Conservation (phyloP, 257 asterid species). For the Fraxinus quadrangulata region DNA sequence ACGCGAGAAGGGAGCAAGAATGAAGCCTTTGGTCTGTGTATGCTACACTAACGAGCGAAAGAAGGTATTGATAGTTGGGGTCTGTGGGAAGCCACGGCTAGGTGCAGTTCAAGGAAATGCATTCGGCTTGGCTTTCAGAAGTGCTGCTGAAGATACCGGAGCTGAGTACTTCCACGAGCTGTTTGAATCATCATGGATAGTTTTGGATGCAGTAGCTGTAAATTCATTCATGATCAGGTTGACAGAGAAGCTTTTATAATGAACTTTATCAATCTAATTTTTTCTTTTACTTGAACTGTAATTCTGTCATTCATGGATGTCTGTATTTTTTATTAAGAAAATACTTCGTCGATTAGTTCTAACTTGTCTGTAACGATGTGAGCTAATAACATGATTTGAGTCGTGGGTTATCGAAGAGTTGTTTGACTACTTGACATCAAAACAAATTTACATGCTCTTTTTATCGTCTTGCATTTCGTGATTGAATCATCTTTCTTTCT, state of each 20-base stretch:
- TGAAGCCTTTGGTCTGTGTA: constrained; percentile 92
- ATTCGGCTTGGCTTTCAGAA: constrained; percentile 87
- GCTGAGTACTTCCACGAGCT: constrained; percentile 95
- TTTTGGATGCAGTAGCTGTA: constrained; percentile 77
- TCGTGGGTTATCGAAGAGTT: background rate
- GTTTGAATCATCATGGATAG: constrained; percentile 94
- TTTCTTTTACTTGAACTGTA: constrained; percentile 28
- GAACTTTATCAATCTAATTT: constrained; percentile 21
- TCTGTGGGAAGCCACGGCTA: constrained; percentile 93
- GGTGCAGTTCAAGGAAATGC: constrained; percentile 97
- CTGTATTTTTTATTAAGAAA: constrained; percentile 25
- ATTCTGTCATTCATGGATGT: constrained; percentile 36
- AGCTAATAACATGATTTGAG: background rate
- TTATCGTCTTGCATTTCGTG: no score
- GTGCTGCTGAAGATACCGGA: constrained; percentile 90
- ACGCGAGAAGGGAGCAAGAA: constrained; percentile 95
- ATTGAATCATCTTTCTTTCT: no score
- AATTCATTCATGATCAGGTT: constrained; percentile 94
- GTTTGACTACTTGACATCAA: background rate
- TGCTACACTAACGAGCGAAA: constrained; percentile 66
- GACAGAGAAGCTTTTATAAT: constrained; percentile 77
- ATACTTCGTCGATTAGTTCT: constrained; percentile 24
- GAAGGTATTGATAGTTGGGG: constrained; percentile 76
- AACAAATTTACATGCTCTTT: background rate
- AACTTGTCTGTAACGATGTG: constrained; percentile 34